Base-by-base conservation (phyloP, 768 basidiomycete genomes). In the Hericium alpestre region DNA sequence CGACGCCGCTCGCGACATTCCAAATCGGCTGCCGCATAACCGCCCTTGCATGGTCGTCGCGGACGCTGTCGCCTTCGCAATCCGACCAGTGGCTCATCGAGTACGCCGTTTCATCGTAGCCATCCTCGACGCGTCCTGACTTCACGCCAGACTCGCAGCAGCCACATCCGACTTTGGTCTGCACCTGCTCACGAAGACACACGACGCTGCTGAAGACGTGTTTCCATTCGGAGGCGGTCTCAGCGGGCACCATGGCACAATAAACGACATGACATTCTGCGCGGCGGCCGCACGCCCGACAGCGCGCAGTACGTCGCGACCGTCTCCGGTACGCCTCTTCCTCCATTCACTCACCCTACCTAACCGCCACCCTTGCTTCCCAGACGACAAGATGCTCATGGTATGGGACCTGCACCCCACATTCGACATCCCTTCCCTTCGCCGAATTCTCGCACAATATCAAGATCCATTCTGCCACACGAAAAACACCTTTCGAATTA, bases 361-460 rank as follows among this genome's bases (percentile, higher is more conserved):
- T 38, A 58, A 32, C 8, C 8, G 0, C 9, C 56, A 54, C 57
- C 46, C 23, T 25, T 40, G 52, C 7, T 22, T 55, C 43, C 6
- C 59, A 88, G 88, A 90, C 62, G 90, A 91, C 71, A 87, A 82
- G 66, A 85, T 86, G 79, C 77, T 90, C 40, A 86, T 90, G 81
- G 81, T 91, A 7, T 91, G 90, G 90, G 88, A 91, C 69, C 76
- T 92, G n/a, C 73, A 78, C 63, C 88, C 89, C 0, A 65, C 73
- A 38, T 55, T 76, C 49, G 70, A 79, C 55, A 72, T 78, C 46
- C 67, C 74, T 38, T 76, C 81, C 12, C 68, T 70, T 20, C 66
- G 57, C 63, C n/a, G n/a, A n/a, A n/a, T n/a, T n/a, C n/a, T n/a
- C n/a, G n/a, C n/a, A n/a, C n/a, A n/a, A n/a, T n/a, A n/a, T n/a